Conservation (phyloP, 192 early-diverging fungal genomes). For the Phycomyces nitens region DNA sequence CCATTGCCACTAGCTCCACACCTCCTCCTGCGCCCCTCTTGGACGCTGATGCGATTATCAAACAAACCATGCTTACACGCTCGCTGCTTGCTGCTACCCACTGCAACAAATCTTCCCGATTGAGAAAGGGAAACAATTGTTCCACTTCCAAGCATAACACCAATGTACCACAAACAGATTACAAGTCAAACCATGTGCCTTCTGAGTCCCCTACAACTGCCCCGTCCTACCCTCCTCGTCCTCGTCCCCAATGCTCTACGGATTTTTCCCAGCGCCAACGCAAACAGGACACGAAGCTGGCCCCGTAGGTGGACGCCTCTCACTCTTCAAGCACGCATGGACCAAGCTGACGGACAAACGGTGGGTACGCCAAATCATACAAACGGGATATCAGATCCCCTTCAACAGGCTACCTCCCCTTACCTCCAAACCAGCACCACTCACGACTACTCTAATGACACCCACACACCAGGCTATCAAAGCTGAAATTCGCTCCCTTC, state of each 20-base stretch:
- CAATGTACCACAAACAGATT: background rate
- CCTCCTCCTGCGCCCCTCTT: background rate
- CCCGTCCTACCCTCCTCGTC: background rate
- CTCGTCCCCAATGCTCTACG: background rate
- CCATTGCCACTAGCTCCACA: background rate
- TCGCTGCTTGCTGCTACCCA: background rate
- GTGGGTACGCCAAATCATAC: slow-evolving; percentile 1
- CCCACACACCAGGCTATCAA: background rate
- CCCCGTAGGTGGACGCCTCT: slow-evolving; percentile 7
- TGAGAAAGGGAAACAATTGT: background rate
- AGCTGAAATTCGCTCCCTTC: background rate
- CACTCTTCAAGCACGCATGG: slow-evolving; percentile 9
- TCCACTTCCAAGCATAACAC: background rate
- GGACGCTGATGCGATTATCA: background rate
- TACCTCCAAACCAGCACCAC: background rate
- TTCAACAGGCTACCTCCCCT: background rate
- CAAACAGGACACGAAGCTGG: background rate
- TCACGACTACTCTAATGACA: background rate
- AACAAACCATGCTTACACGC: background rate
- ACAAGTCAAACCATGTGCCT: background rate
- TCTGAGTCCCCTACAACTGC: background rate
- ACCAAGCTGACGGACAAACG: background rate
- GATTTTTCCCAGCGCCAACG: background rate
- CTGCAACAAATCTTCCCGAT: background rate
- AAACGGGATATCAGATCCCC: slow-evolving; percentile 7